Evolutionary conservation across 148 eudicot genomes (phyloP), one percentile per base, ranked within the genome.

Genomic region (Salicornia ramosissima): DNA sequence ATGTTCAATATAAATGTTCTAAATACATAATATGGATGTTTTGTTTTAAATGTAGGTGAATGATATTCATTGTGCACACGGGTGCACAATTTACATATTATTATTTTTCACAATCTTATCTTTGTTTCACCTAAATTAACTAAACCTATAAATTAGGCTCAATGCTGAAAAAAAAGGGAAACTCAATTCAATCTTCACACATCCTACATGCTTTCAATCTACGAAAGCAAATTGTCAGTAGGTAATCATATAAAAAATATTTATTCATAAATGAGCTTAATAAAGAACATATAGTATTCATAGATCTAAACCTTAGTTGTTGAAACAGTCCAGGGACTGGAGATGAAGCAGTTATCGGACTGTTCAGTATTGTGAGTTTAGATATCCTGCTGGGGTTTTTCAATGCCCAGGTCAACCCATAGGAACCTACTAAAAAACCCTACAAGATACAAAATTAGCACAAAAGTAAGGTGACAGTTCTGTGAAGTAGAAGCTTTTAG

Each of bases 401-500:
- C 78, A 94, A 76, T 58, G 93, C 97, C 99, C 99, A 94, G 2
- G 99, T 94, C 80, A 94, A 81, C 75, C 99, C 99, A 79, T 89
- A 94, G n/a, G 99, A 91, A 75, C 97, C 99, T 46, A 91, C 97
- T 68, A 94, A 81, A 82, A 86, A 94, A 53, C 99, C 99, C 99
- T 94, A 68, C 86, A 83, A 28, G 62, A 69, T 65, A 34, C 22
- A 70, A 28, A 66, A 33, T 39, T 29, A 34, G 34, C 45, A 59
- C 21, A 50, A 56, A 60, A 42, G 39, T 55, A 29, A 56, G 70
- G 65, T 45, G 26, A 65, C 42, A 53, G 34, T 22, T 54, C 57
- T 15, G 16, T 31, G 10, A 60, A 46, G n/a, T n/a, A 64, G 34
- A 26, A 64, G 30, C 10, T 18, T 40, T 49, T 65, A 22, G 28